phyloP scores from a whole-genome alignment of 1,284 basidiomycete genomes.

The Wallemia hederae region DNA sequence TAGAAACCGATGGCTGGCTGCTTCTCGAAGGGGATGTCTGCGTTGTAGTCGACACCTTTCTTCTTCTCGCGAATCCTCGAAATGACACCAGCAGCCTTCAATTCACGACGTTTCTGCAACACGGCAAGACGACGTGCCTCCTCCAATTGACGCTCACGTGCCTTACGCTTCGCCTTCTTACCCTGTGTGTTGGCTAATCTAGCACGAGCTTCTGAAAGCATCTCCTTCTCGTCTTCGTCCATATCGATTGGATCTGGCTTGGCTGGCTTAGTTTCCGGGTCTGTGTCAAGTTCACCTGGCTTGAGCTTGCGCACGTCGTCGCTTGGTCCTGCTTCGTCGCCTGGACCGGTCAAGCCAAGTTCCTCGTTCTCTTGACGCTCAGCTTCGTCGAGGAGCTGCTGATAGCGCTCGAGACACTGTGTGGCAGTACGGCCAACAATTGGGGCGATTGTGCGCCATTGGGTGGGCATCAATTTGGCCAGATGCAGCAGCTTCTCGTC shows the following conservation, averaged over 20 bases:
- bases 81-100: slow-evolving; percentile 95
- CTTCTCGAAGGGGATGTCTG: slow-evolving; percentile 97
- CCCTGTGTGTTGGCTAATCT: slow-evolving; percentile 96
- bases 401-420: slow-evolving; percentile 92
- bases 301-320: slow-evolving; percentile 64
- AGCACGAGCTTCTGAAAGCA: slow-evolving; percentile 94
- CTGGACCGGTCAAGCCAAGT: slow-evolving; percentile 58
- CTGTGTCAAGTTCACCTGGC: slow-evolving; percentile 93
- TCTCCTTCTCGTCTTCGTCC: slow-evolving; percentile 52
- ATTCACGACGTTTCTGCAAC: slow-evolving; percentile 86
- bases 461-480: slow-evolving; percentile 96
- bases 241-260: slow-evolving; percentile 93
- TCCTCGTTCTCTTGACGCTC: slow-evolving; percentile 84
- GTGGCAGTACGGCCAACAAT: slow-evolving; percentile 97
- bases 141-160: slow-evolving; percentile 78
- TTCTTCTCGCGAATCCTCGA: slow-evolving; percentile 60
- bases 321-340: slow-evolving; percentile 46
- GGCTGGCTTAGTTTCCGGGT: slow-evolving; percentile 93
- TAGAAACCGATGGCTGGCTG: slow-evolving; percentile 86
- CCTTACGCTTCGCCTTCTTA: slow-evolving; percentile 97
- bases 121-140: slow-evolving; percentile 82
- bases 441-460: slow-evolving; percentile 97
- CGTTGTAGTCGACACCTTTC: slow-evolving; percentile 96
- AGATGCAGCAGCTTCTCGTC: slow-evolving; percentile 95
- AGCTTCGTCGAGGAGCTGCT: slow-evolving; percentile 87